These are phyloP conservation scores for Candida sanyaensis DNA, from an alignment of 1,139 yeast species.

Conservation along the genomic window DNA sequence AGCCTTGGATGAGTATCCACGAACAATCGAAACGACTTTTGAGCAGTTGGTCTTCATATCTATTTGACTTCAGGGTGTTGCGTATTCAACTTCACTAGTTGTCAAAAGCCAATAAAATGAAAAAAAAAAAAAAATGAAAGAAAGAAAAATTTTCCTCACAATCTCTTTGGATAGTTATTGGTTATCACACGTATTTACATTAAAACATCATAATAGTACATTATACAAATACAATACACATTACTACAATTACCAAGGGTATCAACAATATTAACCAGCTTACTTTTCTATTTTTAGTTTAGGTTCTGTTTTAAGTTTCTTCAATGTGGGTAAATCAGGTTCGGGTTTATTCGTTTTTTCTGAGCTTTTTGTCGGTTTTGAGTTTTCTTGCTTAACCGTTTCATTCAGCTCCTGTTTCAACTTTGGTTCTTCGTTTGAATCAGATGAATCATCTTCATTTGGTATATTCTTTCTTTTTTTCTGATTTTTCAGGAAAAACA, in stretches of 20 bases:
- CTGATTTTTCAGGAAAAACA: conserved; percentile 23
- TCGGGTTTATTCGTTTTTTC: neutral
- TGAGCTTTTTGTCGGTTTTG: neutral
- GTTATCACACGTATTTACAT: neutral
- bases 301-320: neutral
- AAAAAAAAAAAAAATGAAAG: neutral
- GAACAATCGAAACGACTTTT: neutral
- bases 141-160: neutral
- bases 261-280: neutral
- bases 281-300: conserved; percentile 1
- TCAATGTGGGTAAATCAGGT: neutral
- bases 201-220: too few relatives aligned
- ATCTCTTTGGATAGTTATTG: neutral
- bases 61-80: neutral
- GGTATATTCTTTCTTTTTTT: conserved; percentile 9
- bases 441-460: conserved; percentile 5
- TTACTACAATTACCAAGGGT: too few relatives aligned
- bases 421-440: neutral
- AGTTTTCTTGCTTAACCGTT: neutral
- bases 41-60: neutral
- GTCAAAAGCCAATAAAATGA: neutral
- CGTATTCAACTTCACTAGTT: neutral
- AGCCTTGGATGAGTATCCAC: neutral
- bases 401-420: neutral
- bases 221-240: too few relatives aligned